Percentiles rank a stretch among this genome's conserved stretches.
Evolutionary conservation across 768 basidiomycete species (phyloP).

Genomic region (Tulasnella sp.): DNA sequence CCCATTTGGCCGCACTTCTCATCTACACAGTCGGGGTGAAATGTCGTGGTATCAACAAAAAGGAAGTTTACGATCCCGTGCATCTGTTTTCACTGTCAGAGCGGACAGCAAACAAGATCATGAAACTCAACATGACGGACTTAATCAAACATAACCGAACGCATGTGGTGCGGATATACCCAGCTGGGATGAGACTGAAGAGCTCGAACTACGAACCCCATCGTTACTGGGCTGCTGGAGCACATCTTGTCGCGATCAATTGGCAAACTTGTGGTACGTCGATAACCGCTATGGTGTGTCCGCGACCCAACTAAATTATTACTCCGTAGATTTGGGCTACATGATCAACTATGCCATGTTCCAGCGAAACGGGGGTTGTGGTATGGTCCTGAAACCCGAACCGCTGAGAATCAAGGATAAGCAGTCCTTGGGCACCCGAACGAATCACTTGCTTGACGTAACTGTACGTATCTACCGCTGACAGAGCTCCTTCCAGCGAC

Average conservation of each 20-base stretch:
- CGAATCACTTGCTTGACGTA: constrained; percentile 65
- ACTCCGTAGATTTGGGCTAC: constrained; percentile 73
- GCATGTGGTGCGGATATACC: constrained; percentile 85
- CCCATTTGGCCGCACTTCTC: constrained; percentile 69
- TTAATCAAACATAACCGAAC: constrained; percentile 84
- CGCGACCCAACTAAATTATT: not conserved
- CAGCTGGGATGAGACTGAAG: constrained; percentile 76
- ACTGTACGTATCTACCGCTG: constrained; percentile 50
- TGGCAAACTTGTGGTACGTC: constrained; percentile 93
- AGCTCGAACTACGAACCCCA: constrained; percentile 90
- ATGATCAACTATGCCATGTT: constrained; percentile 98
- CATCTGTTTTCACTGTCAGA: constrained; percentile 96
- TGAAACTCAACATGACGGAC: constrained; percentile 67
- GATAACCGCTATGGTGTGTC: not conserved
- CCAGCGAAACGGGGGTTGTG: constrained; percentile 81
- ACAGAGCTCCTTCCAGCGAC: not conserved
- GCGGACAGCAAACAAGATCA: constrained; percentile 70
- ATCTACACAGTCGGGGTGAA: constrained; percentile 97
- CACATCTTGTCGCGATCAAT: constrained; percentile 91
- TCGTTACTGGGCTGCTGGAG: constrained; percentile 85
- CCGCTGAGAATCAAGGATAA: constrained; percentile 70
- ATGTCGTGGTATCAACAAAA: constrained; percentile 86
- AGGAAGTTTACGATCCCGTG: constrained; percentile 80
- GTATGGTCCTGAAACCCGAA: constrained; percentile 88
- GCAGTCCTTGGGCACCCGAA: constrained; percentile 56